Base-by-base conservation (phyloP, 1,284 basidiomycete genomes). In the Coniferiporia sulphurascens region DNA sequence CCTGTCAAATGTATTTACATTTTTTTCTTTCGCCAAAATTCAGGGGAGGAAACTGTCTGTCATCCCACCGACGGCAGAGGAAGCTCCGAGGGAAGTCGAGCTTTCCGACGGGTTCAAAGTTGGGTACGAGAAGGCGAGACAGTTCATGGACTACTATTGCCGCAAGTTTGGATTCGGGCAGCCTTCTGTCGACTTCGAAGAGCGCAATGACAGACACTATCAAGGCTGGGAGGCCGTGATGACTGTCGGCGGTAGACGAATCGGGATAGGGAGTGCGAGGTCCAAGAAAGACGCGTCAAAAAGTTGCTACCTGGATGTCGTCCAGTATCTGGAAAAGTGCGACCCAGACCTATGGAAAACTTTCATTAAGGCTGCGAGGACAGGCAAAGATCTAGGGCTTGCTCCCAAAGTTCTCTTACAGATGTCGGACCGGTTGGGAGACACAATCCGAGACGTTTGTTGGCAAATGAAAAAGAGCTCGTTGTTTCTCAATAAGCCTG, bases 81-180 rank as follows among this genome's bases (percentile, higher is more conserved):
- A 66, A 73, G 34, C 3, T 1, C n/a, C 32, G 54, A 27, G 17
- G 19, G 21, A 51, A 57, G 70, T 73, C 38, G 69, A 67, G 4
- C 78, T 97, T 19, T 83, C 84, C 15, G 88, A 95, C 68, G 86
- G 86, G 22, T 79, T 84, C 4, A 66, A 74, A 27, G 80, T 96
- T 64, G 78, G 76, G 6, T 86, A 88, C 52, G 91, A 95, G 60
- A 82, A 83, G 52, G 93, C 94, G 0, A 85, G 89, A 56, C 85
- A 85, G 64, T 98, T 98, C 74, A 95, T 98, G 87, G 94, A 95
- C 66, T 98, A 91, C 69, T 98, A 98, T 70, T 97, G 94, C 71
- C 83, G 86, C 48, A 80, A 85, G 44, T 97, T 88, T 71, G 77
- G 78, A 38, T 95, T 95, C 66, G 79, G 81, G n/a, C 85, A 84